Percentiles rank a stretch among this genome's conserved stretches.
Conservation (phyloP, 2,329 filamentous ascomycete genomes). For the Trichophyton simii region DNA sequence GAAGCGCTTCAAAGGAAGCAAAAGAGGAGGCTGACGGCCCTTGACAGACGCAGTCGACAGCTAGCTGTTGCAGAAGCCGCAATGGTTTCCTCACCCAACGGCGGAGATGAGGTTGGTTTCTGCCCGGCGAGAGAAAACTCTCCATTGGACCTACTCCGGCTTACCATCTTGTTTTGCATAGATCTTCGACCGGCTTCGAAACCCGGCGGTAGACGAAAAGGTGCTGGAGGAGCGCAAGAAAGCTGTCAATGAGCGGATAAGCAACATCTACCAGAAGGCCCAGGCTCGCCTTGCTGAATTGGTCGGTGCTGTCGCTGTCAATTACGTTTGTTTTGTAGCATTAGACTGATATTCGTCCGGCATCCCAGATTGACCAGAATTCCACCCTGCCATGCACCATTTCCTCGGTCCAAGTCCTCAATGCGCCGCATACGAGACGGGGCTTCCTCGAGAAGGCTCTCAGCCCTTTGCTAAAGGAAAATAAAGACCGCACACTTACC, state of each 20-base stretch:
- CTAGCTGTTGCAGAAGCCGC: slow-evolving; percentile 23
- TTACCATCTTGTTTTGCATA: slow-evolving; percentile 18
- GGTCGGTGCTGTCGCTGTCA: slow-evolving; percentile 32
- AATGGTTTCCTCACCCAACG: slow-evolving; percentile 33
- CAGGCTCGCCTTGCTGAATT: slow-evolving; percentile 53
- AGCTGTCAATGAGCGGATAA: slow-evolving; percentile 46
- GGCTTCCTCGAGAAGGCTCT: slow-evolving; percentile 74
- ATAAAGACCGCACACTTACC: slow-evolving; percentile 57
- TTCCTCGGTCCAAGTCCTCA: slow-evolving; percentile 70
- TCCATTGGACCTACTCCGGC: neutral
- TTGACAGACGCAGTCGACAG: neutral
- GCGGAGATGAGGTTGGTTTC: slow-evolving; percentile 31
- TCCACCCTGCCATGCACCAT: slow-evolving; percentile 78
- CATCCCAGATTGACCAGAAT: slow-evolving; percentile 59
- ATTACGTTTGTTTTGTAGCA: neutral
- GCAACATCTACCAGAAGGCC: slow-evolving; percentile 48
- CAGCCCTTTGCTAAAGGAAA: slow-evolving; percentile 59
- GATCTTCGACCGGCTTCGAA: slow-evolving; percentile 47
- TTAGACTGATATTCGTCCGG: neutral
- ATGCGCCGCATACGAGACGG: slow-evolving; percentile 69
- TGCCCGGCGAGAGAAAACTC: neutral
- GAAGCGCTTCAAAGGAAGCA: neutral
- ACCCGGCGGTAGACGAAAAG: slow-evolving; percentile 46
- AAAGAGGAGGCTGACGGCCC: neutral
- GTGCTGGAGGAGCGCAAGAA: slow-evolving; percentile 48